Evolutionary conservation across 257 asterid species (phyloP).

Genomic region (Hygrophila difformis): DNA sequence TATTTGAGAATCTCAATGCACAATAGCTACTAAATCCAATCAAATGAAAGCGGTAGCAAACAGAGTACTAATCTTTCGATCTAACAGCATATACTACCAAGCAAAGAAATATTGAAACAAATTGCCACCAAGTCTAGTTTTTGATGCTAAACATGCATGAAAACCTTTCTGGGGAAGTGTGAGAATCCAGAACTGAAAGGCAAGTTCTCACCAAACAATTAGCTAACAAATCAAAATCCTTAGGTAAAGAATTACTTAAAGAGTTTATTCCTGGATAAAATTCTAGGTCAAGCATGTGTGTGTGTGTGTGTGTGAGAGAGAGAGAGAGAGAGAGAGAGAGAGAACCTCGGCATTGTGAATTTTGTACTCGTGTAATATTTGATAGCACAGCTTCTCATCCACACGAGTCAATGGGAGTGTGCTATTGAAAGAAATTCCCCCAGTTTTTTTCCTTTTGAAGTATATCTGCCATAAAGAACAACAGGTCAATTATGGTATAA

Average conservation of each 20-base stretch:
- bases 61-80: no score
- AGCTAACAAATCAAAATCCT: neutral
- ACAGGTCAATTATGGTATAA: slow-evolving; percentile 11
- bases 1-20: no score
- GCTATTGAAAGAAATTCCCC: slow-evolving; percentile 97
- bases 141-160: no score
- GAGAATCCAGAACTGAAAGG: no score
- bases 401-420: slow-evolving; percentile 71
- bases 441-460: slow-evolving; percentile 94
- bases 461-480: slow-evolving; percentile 62
- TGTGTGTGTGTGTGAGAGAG: neutral
- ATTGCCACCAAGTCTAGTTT: no score
- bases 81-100: no score
- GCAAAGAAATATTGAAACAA: no score
- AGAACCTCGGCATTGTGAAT: slow-evolving; percentile 98
- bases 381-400: slow-evolving; percentile 99
- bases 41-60: no score
- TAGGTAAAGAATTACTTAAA: neutral
- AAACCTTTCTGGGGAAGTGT: no score
- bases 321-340: neutral
- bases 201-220: no score
- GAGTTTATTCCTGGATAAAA: neutral
- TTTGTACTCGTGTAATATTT: slow-evolving; percentile 92
- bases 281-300: no score
- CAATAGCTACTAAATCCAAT: no score